Evolutionary conservation across 306 rosid genomes (phyloP).

Genomic region (Prunus kanzakura): DNA sequence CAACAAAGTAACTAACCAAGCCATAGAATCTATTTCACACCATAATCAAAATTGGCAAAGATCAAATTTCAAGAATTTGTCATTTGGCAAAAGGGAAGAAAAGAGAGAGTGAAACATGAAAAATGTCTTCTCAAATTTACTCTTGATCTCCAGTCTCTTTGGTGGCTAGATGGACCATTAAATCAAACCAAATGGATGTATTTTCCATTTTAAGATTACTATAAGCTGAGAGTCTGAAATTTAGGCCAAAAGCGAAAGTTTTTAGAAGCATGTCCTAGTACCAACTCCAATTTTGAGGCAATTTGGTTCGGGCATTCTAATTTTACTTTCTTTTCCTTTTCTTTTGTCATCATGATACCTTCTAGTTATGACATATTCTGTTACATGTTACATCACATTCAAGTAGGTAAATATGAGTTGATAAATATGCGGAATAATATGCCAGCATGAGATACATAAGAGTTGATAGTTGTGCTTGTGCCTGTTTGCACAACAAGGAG

Average conservation of each 20-base stretch:
- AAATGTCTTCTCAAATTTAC: not conserved
- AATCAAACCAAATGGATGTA: not conserved
- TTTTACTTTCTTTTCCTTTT: not conserved
- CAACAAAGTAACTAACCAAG: slow-evolving; percentile 9
- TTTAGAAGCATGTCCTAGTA: not conserved
- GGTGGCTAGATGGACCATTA: not conserved
- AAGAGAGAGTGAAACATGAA: not conserved
- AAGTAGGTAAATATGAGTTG: not conserved
- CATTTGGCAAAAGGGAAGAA: slow-evolving; percentile 3
- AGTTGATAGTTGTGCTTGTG: not conserved
- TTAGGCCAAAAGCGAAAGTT: not conserved
- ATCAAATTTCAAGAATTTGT: not conserved
- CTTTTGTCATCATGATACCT: not conserved
- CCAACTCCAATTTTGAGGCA: not conserved
- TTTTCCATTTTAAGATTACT: not conserved
- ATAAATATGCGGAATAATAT: not conserved
- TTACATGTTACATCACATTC: not conserved
- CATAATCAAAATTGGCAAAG: not conserved
- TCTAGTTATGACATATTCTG: not conserved
- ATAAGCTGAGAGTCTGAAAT: not conserved
- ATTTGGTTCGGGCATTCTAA: not conserved
- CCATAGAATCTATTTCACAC: not conserved
- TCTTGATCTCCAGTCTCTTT: not conserved
- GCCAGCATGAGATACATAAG: not conserved
- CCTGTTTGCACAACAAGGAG: not conserved